Percentiles rank a stretch among this genome's conserved stretches.
phyloP scores from a whole-genome alignment of 202 grass and related monocot species.

The Schoenoplectus tabernaemontani region DNA sequence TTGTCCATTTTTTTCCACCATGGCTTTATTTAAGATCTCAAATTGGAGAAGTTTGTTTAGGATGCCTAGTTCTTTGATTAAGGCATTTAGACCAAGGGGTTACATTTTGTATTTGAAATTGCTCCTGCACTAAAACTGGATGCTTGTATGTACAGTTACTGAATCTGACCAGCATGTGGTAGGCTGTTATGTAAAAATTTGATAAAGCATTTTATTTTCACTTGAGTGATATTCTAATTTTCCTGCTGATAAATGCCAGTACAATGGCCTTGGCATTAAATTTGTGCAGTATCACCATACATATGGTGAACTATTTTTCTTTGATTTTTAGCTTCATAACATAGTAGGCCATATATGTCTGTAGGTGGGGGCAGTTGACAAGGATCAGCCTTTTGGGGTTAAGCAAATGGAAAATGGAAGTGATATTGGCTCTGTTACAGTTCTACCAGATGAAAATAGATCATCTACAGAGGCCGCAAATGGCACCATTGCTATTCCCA shows the following conservation, averaged over 20 bases:
- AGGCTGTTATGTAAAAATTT: background rate
- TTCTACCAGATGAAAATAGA: conserved; percentile 42
- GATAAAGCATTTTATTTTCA: background rate
- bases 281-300: background rate
- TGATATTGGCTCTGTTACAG: conserved; percentile 28
- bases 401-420: conserved; percentile 75
- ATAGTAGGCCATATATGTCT: background rate
- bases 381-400: conserved; percentile 67
- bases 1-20: background rate
- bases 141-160: background rate
- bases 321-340: background rate
- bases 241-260: background rate
- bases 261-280: background rate
- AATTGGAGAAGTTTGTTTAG: background rate
- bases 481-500: background rate
- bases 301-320: background rate
- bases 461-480: conserved; percentile 25
- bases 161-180: background rate
- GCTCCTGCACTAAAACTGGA: background rate
- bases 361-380: conserved; percentile 65
- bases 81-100: background rate
- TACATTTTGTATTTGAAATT: background rate
- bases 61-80: background rate
- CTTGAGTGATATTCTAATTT: background rate
- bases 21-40: background rate